Percentiles rank a stretch among this genome's conserved stretches.
These are phyloP conservation scores for Colletotrichum godetiae DNA, from an alignment of 2,329 filamentous ascomycete genomes.

Conservation along the genomic window DNA sequence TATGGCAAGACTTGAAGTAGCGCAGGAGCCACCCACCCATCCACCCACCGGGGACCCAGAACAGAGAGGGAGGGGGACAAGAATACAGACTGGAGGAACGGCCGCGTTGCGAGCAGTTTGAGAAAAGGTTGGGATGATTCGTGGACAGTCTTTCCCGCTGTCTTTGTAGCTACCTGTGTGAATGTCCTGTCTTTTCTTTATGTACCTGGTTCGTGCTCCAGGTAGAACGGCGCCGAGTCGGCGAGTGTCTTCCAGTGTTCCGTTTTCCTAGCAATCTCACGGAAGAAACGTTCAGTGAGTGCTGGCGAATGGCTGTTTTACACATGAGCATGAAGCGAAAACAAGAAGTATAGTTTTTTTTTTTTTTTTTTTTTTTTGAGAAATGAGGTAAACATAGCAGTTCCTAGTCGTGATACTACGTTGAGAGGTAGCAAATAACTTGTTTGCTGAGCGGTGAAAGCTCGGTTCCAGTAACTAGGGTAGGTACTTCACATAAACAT, in stretches of 20 bases:
- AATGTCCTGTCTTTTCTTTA: no score
- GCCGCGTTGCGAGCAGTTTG: not conserved
- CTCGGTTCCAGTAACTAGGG: no score
- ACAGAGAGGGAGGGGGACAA: not conserved
- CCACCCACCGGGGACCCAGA: not conserved
- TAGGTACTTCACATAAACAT: no score
- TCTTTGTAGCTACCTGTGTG: not conserved
- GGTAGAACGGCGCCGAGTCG: not conserved
- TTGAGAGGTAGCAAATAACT: no score
- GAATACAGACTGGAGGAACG: not conserved
- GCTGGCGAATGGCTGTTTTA: no score
- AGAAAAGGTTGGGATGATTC: slow-evolving; percentile 6
- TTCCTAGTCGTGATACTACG: no score
- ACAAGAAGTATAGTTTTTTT: no score
- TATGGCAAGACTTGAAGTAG: not conserved
- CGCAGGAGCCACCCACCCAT: not conserved
- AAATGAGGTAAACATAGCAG: no score
- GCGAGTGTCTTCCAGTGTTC: not conserved
- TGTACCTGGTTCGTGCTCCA: not conserved
- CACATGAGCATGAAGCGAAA: no score
- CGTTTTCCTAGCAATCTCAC: not conserved
- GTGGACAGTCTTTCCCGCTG: not conserved
- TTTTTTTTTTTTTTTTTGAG: no score
- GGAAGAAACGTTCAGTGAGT: not conserved
- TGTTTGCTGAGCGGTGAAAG: no score